These are phyloP conservation scores for Candida neerlandica DNA, from an alignment of 1,139 yeast species.

Conservation along the genomic window DNA sequence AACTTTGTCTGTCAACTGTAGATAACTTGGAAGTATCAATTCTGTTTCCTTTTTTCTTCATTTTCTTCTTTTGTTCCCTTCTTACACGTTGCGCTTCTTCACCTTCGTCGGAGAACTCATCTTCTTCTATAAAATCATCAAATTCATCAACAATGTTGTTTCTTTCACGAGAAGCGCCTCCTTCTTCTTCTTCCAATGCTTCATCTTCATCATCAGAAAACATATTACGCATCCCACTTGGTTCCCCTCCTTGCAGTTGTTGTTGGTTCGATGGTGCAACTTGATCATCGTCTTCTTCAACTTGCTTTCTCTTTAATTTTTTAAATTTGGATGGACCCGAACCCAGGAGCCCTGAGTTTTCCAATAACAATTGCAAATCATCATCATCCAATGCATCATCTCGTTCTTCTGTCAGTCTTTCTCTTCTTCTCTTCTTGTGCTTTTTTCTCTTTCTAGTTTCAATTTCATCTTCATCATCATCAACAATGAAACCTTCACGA, in stretches of 20 bases:
- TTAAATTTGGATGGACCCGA: constrained; percentile 55
- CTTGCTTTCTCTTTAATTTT: constrained; percentile 72
- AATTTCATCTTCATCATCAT: constrained; percentile 72
- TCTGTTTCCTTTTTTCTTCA: constrained; percentile 39
- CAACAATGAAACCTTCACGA: constrained; percentile 92
- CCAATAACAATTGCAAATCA: constrained; percentile 88
- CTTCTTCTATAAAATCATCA: constrained; percentile 97
- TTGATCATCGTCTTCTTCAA: constrained; percentile 34
- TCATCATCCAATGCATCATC: constrained; percentile 89
- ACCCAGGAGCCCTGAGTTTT: constrained; percentile 73
- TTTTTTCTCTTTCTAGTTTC: constrained; percentile 40
- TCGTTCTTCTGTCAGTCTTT: constrained; percentile 29
- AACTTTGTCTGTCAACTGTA: constrained; percentile 86
- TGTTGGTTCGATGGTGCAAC: background rate
- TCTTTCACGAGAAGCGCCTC: constrained; percentile 41
- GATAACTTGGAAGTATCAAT: constrained; percentile 63
- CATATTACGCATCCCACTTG: constrained; percentile 64
- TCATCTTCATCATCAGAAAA: constrained; percentile 82
- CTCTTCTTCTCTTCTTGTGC: constrained; percentile 47
- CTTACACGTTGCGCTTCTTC: constrained; percentile 41
- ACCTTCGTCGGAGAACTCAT: constrained; percentile 92
- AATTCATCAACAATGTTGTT: constrained; percentile 68
- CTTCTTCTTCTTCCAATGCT: constrained; percentile 29
- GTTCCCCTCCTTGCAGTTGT: constrained; percentile 16
- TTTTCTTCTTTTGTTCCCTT: constrained; percentile 44